Conservation (phyloP, 2,329 filamentous ascomycete genomes). For the Penicillium sp. region DNA sequence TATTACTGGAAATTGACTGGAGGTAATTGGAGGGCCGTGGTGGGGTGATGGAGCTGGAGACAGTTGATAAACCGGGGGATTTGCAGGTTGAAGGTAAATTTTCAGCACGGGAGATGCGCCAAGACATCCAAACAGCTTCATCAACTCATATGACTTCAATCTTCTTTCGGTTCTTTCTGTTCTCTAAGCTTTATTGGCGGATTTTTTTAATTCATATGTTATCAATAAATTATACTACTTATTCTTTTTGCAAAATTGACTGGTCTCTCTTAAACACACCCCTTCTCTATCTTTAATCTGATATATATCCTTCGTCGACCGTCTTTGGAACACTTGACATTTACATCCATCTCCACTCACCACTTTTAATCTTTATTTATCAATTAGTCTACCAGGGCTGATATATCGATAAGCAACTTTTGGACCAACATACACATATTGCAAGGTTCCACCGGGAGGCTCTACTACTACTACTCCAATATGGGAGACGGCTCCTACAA, state of each 20-base stretch:
- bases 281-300: not conserved
- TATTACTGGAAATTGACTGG: not conserved
- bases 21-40: constrained; percentile 6
- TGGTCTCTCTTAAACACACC: not conserved
- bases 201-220: not conserved
- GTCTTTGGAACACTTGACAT: not conserved
- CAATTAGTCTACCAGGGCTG: not conserved
- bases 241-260: not conserved
- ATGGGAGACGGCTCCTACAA: constrained; percentile 29
- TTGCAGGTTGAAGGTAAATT: constrained; percentile 28
- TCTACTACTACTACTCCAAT: not conserved
- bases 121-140: constrained; percentile 25
- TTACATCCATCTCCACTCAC: not conserved
- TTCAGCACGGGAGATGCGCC: constrained; percentile 27
- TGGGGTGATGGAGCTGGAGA: constrained; percentile 11
- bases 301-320: not conserved
- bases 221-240: not conserved
- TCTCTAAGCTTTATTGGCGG: not conserved
- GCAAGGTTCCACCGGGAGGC: not conserved
- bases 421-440: not conserved
- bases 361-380: not conserved
- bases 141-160: not conserved
- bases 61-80: constrained; percentile 14
- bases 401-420: not conserved
- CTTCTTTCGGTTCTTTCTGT: not conserved